These are phyloP conservation scores for Nepenthes mirabilis DNA, from an alignment of 148 eudicot genomes.

Conservation along the genomic window DNA sequence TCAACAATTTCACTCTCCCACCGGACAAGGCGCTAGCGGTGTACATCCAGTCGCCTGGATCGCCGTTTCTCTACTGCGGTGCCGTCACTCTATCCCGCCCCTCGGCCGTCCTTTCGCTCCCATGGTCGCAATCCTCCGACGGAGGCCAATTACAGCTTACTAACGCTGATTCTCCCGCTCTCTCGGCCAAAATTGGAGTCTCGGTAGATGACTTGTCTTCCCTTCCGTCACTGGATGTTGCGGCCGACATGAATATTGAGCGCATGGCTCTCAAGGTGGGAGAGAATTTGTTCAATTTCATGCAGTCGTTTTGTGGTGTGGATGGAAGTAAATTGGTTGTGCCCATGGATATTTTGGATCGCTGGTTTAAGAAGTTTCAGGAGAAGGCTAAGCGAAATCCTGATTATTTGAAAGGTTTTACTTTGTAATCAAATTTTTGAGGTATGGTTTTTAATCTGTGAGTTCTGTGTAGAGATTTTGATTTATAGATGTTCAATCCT, in stretches of 20 bases:
- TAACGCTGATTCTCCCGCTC: constrained; percentile 38
- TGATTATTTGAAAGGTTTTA: constrained; percentile 79
- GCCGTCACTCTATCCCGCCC: constrained; percentile 85
- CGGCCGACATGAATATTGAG: constrained; percentile 72
- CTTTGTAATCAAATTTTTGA: constrained; percentile 30
- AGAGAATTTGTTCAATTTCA: constrained; percentile 86
- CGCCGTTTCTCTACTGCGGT: constrained; percentile 77
- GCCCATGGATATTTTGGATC: constrained; percentile 86
- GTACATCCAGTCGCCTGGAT: constrained; percentile 89
- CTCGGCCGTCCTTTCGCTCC: constrained; percentile 69
- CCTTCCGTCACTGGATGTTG: constrained; percentile 66
- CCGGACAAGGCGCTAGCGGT: constrained; percentile 89
- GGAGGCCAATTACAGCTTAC: constrained; percentile 43
- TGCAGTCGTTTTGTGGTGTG: constrained; percentile 97
- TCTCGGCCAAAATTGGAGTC: constrained; percentile 82
- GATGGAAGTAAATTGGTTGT: constrained; percentile 79
- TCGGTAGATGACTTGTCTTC: constrained; percentile 72
- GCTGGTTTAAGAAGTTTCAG: constrained; percentile 98
- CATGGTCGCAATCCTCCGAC: constrained; percentile 84
- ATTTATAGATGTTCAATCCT: no score
- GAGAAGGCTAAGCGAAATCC: constrained; percentile 92
- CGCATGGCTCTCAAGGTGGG: constrained; percentile 80
- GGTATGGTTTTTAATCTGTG: not conserved
- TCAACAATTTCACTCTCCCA: constrained; percentile 75
- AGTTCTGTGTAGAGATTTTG: no score